Base-by-base conservation (phyloP, 1,284 basidiomycete species). In the Coriolopsis trogii region DNA sequence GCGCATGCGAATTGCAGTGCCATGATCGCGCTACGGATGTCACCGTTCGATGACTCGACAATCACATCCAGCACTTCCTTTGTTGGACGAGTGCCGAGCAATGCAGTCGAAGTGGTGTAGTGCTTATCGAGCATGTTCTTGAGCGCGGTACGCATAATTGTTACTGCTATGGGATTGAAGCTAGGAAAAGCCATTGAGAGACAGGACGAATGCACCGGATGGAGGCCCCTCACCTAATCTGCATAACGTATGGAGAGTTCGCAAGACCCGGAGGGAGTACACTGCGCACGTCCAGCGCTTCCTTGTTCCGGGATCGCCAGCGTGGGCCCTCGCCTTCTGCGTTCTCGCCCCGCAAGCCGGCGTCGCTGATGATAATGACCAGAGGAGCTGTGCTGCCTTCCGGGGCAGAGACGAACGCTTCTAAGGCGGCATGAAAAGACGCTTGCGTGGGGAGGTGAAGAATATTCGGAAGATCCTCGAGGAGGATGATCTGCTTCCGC, bases 381-480 rank as follows among this genome's bases (percentile, higher is more conserved):
- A 98, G 72, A 0, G 96, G 95, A 0, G 77, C 79, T 38, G 71
- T 74, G 51, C 56, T 64, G 44, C 70, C 47, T 16, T 68, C 58
- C 0, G 70, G 59, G 44, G 72, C 67, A 21, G 48, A 33, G 12
- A 85, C 81, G 41, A 91, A 77, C 0, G 78, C 70, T 21, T 81
- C 71, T 0, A 99, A 69, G 0, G 87, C 78, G 0, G 79, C 73
- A 59, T 97, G 93, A 64, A 98, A 95, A 1, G 83, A 79, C 3
- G 77, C 70, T 56, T 88, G 87, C 0, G 91, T 95, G 3, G 79
- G 73, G 1, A 78, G 69, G 64, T 95, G 90, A 4, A 91, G 73
- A 36, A 98, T 79, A 65, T 98, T 98, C 0, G 96, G 96, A 3
- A 98, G 78, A 54, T 98, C 93, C 67, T 98, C 95, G 7, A 99